Percentiles rank a stretch among this genome's conserved stretches.
Evolutionary conservation across 805 yeast genomes (phyloP).

Genomic region (Wickerhamiella azymoides): DNA sequence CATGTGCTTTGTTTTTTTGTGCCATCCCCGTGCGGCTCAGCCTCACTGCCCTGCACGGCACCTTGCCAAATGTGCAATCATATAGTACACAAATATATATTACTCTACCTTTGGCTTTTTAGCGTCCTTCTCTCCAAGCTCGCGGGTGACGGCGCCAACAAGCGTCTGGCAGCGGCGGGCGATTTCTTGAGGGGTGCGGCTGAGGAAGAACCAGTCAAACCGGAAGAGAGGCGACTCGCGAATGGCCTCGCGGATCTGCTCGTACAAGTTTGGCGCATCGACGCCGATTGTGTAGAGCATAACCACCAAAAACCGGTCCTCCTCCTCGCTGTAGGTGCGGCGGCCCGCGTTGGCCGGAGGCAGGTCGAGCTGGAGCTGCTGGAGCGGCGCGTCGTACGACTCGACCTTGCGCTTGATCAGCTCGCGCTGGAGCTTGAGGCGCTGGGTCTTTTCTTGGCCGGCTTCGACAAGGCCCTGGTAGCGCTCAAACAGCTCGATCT

Average conservation of each 20-base stretch:
- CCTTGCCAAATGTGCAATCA: no score
- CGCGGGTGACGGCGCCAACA: constrained; percentile 60
- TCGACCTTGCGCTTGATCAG: constrained; percentile 63
- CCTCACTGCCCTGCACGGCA: no score
- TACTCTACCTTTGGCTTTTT: background rate
- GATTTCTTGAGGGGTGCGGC: constrained; percentile 64
- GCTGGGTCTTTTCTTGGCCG: constrained; percentile 74
- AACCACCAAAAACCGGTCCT: constrained; percentile 74
- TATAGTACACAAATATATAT: background rate
- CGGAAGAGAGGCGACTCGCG: constrained; percentile 64
- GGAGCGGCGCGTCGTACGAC: constrained; percentile 59
- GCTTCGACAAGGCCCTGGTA: constrained; percentile 66
- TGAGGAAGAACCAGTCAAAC: constrained; percentile 76
- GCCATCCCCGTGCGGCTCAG: no score
- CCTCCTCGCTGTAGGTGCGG: constrained; percentile 69
- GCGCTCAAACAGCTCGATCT: constrained; percentile 81
- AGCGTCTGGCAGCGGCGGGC: constrained; percentile 71
- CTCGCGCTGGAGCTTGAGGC: constrained; percentile 57
- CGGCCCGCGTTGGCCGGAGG: constrained; percentile 57
- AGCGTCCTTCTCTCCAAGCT: constrained; percentile 24
- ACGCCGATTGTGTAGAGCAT: constrained; percentile 71
- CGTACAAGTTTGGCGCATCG: constrained; percentile 67
- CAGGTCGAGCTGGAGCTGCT: constrained; percentile 54
- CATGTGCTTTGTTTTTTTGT: no score
- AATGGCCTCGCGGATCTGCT: constrained; percentile 60